These are phyloP conservation scores for Seiridium cupressi DNA, from an alignment of 2,329 filamentous ascomycete species.

Conservation along the genomic window DNA sequence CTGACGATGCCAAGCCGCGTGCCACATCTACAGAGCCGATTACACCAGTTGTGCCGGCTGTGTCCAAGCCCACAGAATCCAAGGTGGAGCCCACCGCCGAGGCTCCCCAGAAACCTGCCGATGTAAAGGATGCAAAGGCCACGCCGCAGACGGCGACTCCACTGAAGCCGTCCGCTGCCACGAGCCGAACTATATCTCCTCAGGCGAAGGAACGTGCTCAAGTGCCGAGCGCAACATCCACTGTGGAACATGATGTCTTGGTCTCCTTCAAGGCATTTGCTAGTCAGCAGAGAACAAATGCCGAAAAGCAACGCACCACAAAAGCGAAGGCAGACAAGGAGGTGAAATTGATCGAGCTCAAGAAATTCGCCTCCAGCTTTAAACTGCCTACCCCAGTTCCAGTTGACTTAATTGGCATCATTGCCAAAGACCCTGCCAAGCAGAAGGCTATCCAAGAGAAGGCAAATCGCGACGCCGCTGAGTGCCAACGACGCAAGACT, in stretches of 20 bases:
- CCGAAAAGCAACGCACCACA: constrained; percentile 54
- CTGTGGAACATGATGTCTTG: constrained; percentile 61
- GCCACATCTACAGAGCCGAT: constrained; percentile 15
- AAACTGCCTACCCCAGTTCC: constrained; percentile 93
- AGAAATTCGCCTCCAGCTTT: constrained; percentile 92
- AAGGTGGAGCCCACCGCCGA: constrained; percentile 26
- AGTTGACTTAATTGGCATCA: constrained; percentile 85
- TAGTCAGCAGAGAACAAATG: constrained; percentile 51
- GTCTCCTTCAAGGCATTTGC: constrained; percentile 66
- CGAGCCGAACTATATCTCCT: constrained; percentile 40
- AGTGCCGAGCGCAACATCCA: constrained; percentile 54
- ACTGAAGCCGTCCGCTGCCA: constrained; percentile 32
- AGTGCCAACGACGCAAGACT: constrained; percentile 48
- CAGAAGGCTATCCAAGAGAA: constrained; percentile 92
- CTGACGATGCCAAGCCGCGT: constrained; percentile 32
- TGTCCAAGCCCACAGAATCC: constrained; percentile 29
- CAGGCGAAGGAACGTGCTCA: constrained; percentile 35
- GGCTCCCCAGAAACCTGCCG: constrained; percentile 20
- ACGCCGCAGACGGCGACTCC: constrained; percentile 22
- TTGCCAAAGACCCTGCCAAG: constrained; percentile 94
- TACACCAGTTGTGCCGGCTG: constrained; percentile 15
- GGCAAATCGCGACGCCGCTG: constrained; percentile 73
- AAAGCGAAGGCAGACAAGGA: constrained; percentile 77
- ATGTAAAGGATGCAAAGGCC: constrained; percentile 15
- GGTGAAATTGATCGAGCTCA: constrained; percentile 88